phyloP scores from a whole-genome alignment of 495 filamentous ascomycete genomes.

The Peziza echinospora region DNA sequence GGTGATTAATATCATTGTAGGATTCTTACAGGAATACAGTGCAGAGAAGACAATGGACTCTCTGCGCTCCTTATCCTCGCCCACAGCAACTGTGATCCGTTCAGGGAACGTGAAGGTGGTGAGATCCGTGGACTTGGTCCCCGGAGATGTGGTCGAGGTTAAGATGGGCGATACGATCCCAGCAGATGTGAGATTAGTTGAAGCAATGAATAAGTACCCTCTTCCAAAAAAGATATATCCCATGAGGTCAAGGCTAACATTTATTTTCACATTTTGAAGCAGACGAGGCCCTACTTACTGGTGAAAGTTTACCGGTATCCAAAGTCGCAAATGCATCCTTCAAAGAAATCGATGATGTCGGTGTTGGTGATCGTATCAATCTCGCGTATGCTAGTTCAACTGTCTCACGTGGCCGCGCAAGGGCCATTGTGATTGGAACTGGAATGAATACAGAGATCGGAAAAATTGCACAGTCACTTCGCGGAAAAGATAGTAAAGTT shows the following conservation, averaged over 20 bases:
- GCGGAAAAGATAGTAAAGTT: conserved; percentile 23
- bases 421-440: conserved; percentile 26
- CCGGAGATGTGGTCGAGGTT: conserved; percentile 55
- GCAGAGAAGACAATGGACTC: conserved; percentile 63
- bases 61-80: conserved; percentile 38
- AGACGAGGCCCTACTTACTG: conserved; percentile 29
- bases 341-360: conserved; percentile 18
- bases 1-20: conserved; percentile 42
- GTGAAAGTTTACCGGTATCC: conserved; percentile 26
- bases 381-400: conserved; percentile 29
- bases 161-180: conserved; percentile 70
- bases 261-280: conserved; percentile 25
- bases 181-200: conserved; percentile 41
- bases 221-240: neutral
- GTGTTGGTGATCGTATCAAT: conserved; percentile 26
- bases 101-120: conserved; percentile 43
- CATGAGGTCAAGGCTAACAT: conserved; percentile 14
- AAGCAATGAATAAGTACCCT: conserved; percentile 26
- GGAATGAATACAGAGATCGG: conserved; percentile 29
- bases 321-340: conserved; percentile 22
- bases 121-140: conserved; percentile 49
- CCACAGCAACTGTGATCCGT: conserved; percentile 39
- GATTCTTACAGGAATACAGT: conserved; percentile 48
- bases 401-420: conserved; percentile 28
- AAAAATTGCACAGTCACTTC: conserved; percentile 26